Conservation (phyloP, 768 basidiomycete genomes). For the Pulveroboletus frians region DNA sequence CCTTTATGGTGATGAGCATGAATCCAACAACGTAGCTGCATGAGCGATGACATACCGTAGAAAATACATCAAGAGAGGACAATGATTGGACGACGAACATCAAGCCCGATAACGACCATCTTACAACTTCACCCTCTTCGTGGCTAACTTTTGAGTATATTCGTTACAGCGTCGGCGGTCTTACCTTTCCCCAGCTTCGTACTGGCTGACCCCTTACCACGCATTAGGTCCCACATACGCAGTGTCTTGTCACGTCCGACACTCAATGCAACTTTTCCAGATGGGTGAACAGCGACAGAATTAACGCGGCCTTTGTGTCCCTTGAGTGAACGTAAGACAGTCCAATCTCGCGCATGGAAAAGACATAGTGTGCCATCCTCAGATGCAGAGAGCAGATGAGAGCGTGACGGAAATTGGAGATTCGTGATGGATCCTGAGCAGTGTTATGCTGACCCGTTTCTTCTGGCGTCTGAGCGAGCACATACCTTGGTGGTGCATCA, state of each 20-base stretch:
- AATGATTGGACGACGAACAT: constrained; percentile 77
- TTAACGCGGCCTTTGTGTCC: constrained; percentile 95
- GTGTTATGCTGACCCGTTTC: neutral
- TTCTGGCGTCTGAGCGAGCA: constrained; percentile 2
- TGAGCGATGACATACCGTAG: constrained; percentile 46
- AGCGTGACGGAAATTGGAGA: constrained; percentile 79
- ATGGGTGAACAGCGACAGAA: constrained; percentile 85
- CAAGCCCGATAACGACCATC: constrained; percentile 77
- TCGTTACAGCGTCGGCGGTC: constrained; percentile 7
- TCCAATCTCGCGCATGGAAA: constrained; percentile 93
- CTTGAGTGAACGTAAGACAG: constrained; percentile 77
- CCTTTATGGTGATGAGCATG: constrained; percentile 38
- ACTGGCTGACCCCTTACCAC: constrained; percentile 85
- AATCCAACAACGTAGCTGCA: neutral
- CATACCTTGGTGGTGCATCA: constrained; percentile 92
- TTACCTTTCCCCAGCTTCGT: constrained; percentile 84
- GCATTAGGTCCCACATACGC: constrained; percentile 99
- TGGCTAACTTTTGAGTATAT: neutral
- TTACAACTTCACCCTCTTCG: constrained; percentile 86
- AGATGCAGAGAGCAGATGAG: constrained; percentile 86
- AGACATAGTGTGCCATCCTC: constrained; percentile 89
- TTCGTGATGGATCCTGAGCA: constrained; percentile 83
- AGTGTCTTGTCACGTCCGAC: constrained; percentile 87
- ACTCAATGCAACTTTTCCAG: constrained; percentile 84
- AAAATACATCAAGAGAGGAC: constrained; percentile 75